Evolutionary conservation across 257 asterid genomes (phyloP).

Genomic region (Knoxia roxburghii): DNA sequence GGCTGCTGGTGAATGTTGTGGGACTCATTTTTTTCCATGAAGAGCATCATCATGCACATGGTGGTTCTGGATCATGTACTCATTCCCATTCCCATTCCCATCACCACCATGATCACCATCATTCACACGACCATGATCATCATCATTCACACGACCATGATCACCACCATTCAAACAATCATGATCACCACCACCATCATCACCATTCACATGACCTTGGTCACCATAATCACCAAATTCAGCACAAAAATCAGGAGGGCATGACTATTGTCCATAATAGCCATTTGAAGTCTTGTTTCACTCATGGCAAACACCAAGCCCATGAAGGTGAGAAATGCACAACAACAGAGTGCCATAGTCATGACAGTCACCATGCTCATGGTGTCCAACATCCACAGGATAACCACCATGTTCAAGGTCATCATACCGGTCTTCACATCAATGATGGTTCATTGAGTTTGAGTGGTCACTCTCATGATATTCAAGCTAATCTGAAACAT

Average conservation of each 20-base stretch:
- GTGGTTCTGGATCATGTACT: constrained; percentile 72
- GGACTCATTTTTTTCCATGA: constrained; percentile 94
- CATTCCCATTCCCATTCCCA: constrained; percentile 55
- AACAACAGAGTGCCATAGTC: neutral
- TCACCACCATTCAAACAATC: neutral
- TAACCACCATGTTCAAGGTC: constrained; percentile 20
- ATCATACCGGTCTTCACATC: constrained; percentile 12
- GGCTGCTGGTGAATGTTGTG: constrained; percentile 79
- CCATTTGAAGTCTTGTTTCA: constrained; percentile 25
- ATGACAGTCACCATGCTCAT: constrained; percentile 21
- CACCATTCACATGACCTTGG: constrained; percentile 29
- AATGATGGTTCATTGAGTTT: constrained; percentile 4
- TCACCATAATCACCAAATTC: constrained; percentile 11
- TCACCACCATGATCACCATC: constrained; percentile 34
- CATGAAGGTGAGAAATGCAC: constrained; percentile 12
- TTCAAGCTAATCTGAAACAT: constrained; percentile 2
- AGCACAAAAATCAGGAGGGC: constrained; percentile 21
- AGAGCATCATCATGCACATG: constrained; percentile 99
- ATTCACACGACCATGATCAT: constrained; percentile 2
- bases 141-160: neutral
- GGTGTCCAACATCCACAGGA: constrained; percentile 17
- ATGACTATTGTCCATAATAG: constrained; percentile 24
- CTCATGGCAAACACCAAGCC: constrained; percentile 17
- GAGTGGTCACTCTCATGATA: constrained; percentile 4
- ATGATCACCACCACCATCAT: constrained; percentile 11